Percentiles rank a stretch among this genome's conserved stretches.
Evolutionary conservation across 176 grass and related monocot species (phyloP).

Genomic region (Lolium rigidum): DNA sequence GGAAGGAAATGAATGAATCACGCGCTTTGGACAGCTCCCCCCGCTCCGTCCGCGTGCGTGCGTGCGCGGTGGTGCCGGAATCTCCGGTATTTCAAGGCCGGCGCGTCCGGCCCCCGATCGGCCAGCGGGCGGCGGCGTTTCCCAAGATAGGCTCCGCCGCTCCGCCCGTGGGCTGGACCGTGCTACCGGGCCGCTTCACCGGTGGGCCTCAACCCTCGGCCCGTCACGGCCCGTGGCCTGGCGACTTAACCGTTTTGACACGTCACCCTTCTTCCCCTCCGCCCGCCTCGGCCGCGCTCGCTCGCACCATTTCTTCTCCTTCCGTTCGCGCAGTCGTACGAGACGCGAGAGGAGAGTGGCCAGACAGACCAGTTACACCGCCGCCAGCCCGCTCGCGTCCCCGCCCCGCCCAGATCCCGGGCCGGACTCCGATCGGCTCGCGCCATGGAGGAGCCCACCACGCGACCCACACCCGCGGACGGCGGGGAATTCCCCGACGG

Average conservation of each 20-base stretch:
- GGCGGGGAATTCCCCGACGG: slow-evolving; percentile 44
- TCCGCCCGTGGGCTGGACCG: background rate
- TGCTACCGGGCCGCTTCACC: background rate
- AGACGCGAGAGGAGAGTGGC: background rate
- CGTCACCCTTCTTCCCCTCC: slow-evolving; percentile 24
- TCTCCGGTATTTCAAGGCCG: slow-evolving; percentile 26
- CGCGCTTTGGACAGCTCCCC: slow-evolving; percentile 36
- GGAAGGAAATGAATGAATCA: slow-evolving; percentile 19
- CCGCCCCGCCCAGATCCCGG: slow-evolving; percentile 31
- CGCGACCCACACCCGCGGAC: slow-evolving; percentile 4
- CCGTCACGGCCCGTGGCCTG: background rate
- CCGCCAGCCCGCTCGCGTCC: slow-evolving; percentile 17
- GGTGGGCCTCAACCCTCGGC: background rate
- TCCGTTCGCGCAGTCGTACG: background rate
- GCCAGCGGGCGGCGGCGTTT: slow-evolving; percentile 1
- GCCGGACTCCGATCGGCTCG: background rate
- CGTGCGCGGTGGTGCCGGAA: slow-evolving; percentile 26
- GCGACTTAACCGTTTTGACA: slow-evolving; percentile 29
- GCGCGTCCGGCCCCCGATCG: slow-evolving; percentile 6
- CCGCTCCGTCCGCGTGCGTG: background rate
- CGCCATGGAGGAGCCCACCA: slow-evolving; percentile 43
- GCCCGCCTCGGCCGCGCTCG: background rate
- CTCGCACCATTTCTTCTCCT: background rate
- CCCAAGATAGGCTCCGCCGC: slow-evolving; percentile 23
- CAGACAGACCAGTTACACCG: slow-evolving; percentile 29